Evolutionary conservation across 2,329 filamentous ascomycete species (phyloP).

Genomic region (Blastomyces percursus): DNA sequence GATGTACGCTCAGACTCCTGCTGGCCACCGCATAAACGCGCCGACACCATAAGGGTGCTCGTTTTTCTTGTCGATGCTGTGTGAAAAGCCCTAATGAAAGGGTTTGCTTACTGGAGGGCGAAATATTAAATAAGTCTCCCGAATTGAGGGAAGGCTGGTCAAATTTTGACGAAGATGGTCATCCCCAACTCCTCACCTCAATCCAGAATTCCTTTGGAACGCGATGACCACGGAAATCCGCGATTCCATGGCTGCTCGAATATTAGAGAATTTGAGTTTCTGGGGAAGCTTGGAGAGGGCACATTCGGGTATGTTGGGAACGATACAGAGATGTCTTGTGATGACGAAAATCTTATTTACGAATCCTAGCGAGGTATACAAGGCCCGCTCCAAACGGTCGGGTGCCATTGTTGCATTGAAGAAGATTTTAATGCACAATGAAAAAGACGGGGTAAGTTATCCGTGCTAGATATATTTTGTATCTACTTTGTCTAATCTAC

Average conservation of each 20-base stretch:
- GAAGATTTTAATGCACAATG: conserved; percentile 99
- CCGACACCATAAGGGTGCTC: conserved; percentile 1
- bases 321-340: neutral
- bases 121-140: neutral
- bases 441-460: conserved; percentile 74
- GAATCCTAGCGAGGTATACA: conserved; percentile 68
- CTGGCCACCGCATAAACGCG: neutral
- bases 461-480: neutral
- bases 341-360: neutral
- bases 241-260: conserved; percentile 73
- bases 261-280: conserved; percentile 32
- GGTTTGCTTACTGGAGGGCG: neutral
- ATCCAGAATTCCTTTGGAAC: conserved; percentile 35
- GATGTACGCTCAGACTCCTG: neutral
- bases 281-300: conserved; percentile 66
- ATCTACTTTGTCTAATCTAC: conserved; percentile 2
- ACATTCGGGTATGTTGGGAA: conserved; percentile 62
- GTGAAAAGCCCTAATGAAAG: neutral
- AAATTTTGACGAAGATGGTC: conserved; percentile 21
- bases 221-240: conserved; percentile 35
- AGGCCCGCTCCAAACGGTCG: conserved; percentile 65
- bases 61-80: neutral
- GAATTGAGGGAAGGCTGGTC: neutral
- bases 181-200: conserved; percentile 20
- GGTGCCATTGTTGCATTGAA: conserved; percentile 77